phyloP scores from a whole-genome alignment of 371 early-diverging fungal genomes.

The Mortierella sp. region DNA sequence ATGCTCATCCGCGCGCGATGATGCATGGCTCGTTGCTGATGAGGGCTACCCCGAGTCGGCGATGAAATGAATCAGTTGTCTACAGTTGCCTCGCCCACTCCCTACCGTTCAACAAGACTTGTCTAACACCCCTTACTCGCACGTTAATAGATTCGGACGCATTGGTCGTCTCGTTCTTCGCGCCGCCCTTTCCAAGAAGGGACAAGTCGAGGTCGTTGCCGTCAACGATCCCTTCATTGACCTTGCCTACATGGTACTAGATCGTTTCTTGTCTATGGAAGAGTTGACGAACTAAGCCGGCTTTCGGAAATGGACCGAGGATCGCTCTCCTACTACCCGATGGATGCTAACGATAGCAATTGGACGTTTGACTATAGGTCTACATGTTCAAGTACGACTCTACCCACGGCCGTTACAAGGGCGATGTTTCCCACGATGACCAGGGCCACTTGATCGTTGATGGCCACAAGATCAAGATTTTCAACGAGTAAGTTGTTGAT shows the following conservation, averaged over 20 bases:
- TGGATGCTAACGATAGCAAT: not conserved
- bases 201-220: conserved; percentile 87
- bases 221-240: conserved; percentile 99
- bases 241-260: conserved; percentile 89
- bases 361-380: conserved; percentile 56
- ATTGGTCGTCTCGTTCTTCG: conserved; percentile 99
- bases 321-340: no score
- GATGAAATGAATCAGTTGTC: no score
- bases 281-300: no score
- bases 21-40: not conserved
- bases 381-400: conserved; percentile 99
- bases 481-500: conserved; percentile 65
- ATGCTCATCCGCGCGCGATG: not conserved
- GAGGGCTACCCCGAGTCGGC: no score
- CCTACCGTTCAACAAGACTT: not conserved
- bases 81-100: not conserved
- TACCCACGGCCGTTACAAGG: conserved; percentile 94
- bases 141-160: conserved; percentile 85
- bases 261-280: not conserved
- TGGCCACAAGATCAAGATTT: conserved; percentile 83
- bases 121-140: not conserved
- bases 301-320: no score
- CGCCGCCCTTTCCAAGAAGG: conserved; percentile 78
- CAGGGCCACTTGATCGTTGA: conserved; percentile 85
- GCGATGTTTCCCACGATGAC: conserved; percentile 77